A percentile compares a stretch with the other conserved stretches of the same genome.
These are phyloP conservation scores for Plasmodium ovale DNA, from an alignment of 169 alveolate genomes.

Conservation along the genomic window DNA sequence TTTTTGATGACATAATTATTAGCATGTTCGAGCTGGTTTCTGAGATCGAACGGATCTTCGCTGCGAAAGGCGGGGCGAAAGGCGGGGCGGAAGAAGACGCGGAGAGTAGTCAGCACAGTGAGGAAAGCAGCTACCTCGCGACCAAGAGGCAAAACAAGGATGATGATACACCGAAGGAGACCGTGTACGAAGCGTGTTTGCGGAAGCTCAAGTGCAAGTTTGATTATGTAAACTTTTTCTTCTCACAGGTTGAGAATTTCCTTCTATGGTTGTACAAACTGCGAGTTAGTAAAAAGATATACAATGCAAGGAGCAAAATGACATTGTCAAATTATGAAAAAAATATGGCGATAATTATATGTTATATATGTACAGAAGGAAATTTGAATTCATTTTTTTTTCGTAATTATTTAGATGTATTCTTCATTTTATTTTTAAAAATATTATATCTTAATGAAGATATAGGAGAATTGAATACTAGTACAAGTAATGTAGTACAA, in stretches of 20 bases:
- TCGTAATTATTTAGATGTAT: constrained; percentile 65
- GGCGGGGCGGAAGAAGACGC: not conserved
- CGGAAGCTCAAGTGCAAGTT: constrained; percentile 37
- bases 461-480: constrained; percentile 10
- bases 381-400: constrained; percentile 37
- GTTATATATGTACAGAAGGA: constrained; percentile 74
- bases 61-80: not conserved
- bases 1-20: constrained; percentile 48
- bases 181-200: constrained; percentile 14
- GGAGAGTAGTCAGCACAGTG: not conserved
- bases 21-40: constrained; percentile 49
- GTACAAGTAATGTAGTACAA: not conserved
- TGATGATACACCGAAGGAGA: not conserved
- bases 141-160: not conserved
- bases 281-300: constrained; percentile 31
- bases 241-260: constrained; percentile 36
- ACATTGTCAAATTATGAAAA: constrained; percentile 38
- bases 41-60: constrained; percentile 11
- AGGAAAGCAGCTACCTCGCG: not conserved
- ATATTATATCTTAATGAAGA: constrained; percentile 47
- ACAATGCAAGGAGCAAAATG: constrained; percentile 26
- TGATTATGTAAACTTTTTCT: constrained; percentile 41
- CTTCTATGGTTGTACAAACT: constrained; percentile 64
- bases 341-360: constrained; percentile 34
- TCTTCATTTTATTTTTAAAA: constrained; percentile 41